phyloP scores from a whole-genome alignment of 2,329 filamentous ascomycete species.

The Cercospora brassicicola region DNA sequence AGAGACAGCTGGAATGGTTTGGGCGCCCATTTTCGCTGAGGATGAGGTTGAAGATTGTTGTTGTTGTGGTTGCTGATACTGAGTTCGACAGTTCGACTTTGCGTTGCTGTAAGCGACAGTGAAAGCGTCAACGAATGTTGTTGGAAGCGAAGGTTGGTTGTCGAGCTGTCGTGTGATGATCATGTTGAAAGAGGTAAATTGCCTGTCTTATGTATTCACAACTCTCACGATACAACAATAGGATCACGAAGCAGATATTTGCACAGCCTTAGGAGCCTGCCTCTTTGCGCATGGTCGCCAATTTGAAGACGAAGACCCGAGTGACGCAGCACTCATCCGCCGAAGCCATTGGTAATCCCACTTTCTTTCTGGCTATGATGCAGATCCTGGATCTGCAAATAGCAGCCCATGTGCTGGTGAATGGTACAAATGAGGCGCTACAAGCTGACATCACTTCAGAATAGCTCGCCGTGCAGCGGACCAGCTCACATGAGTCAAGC shows the following conservation, averaged over 20 bases:
- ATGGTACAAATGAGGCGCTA: conserved; percentile 4
- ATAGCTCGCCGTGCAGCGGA: conserved; percentile 8
- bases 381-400: conserved; percentile 13
- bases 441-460: conserved; percentile 6
- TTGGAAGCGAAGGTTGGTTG: conserved; percentile 12
- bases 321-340: conserved; percentile 6
- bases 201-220: conserved; percentile 1
- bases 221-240: neutral
- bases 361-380: conserved; percentile 1
- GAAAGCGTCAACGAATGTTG: conserved; percentile 8
- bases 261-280: conserved; percentile 14
- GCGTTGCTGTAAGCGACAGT: conserved; percentile 14
- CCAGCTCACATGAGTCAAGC: conserved; percentile 2
- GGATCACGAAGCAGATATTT: neutral
- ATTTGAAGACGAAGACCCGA: neutral
- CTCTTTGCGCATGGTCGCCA: conserved; percentile 6
- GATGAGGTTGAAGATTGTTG: neutral
- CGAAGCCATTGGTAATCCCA: conserved; percentile 2
- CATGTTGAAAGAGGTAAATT: neutral
- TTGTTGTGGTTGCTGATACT: conserved; percentile 1
- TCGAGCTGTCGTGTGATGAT: conserved; percentile 1
- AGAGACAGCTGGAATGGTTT: conserved; percentile 15
- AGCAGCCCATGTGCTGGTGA: conserved; percentile 3
- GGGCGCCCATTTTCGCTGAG: conserved; percentile 14
- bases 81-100: neutral